Evolutionary conservation across 306 rosid genomes (phyloP).

Genomic region (Morella rubra): DNA sequence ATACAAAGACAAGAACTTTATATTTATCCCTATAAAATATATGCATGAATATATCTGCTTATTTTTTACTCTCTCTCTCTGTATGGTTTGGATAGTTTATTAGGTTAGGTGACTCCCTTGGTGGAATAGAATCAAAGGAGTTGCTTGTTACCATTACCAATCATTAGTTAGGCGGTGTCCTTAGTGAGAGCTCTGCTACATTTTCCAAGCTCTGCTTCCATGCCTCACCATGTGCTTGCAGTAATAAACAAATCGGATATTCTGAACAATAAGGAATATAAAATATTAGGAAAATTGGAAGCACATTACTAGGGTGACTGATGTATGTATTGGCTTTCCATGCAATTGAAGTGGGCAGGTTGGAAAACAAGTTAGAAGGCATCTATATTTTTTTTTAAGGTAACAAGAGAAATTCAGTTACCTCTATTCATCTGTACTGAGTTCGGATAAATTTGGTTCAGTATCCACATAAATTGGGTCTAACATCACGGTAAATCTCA

Average conservation of each 20-base stretch:
- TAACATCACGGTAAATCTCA: too few relatives aligned
- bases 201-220: constrained; percentile 31
- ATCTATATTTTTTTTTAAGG: background rate
- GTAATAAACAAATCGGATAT: constrained; percentile 31
- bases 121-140: constrained; percentile 44
- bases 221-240: constrained; percentile 60
- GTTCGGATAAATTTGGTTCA: too few relatives aligned
- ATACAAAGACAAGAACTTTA: too few relatives aligned
- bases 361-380: background rate
- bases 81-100: background rate
- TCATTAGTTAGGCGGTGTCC: constrained; percentile 72
- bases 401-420: too few relatives aligned
- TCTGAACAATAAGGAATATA: constrained; percentile 9
- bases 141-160: constrained; percentile 52
- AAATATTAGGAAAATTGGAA: background rate
- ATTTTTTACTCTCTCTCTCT: background rate
- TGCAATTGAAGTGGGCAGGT: constrained; percentile 6
- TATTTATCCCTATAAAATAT: background rate
- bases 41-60: background rate
- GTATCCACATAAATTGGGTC: too few relatives aligned
- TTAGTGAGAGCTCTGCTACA: constrained; percentile 24
- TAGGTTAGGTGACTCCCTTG: constrained; percentile 23
- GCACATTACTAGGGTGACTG: constrained; percentile 1
- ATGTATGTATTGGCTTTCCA: constrained; percentile 19
- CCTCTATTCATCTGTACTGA: too few relatives aligned